Evolutionary conservation across 1,139 yeast species (phyloP), one percentile per base, ranked within the genome.

Genomic region (Yarrowia galli): DNA sequence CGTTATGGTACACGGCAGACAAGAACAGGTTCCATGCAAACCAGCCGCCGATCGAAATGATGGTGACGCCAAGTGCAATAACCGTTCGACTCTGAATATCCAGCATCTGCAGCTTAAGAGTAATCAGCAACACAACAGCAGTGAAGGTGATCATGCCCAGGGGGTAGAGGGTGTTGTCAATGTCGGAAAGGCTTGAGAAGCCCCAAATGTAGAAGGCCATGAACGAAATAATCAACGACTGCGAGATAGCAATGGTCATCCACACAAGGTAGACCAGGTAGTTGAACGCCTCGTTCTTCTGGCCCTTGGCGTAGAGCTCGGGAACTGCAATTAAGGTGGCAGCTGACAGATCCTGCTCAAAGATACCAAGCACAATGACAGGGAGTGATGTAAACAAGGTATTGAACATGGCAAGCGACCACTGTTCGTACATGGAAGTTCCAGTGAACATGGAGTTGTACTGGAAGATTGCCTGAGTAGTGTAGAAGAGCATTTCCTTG

Each of bases 361-460:
- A 89, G 86, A 93, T 91, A n/a, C 99, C 99, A 67, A 96, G 82
- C 74, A 97, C 91, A 61, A 95, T 77, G 1, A 95, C 99, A 0
- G 98, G 95, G 67, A 96, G 81, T 0, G 98, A 91, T 0, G 99
- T 95, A 79, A 96, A 96, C 71, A 96, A 82, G 0, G 99, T 95
- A 77, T 95, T 96, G 80, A 91, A 96, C 98, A 96, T 92, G 0
- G 98, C 91, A 71, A 95, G 82, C 0, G 98, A 93, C 98, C 98
- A 93, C 67, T 93, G 89, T 76, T 96, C 99, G 76, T 92, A 95
- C 73, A 93, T 79, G 0, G 98, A 92, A 0, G 97, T 88, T 2
- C 99, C 99, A 0, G 98, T 91, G 77, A 91, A 96, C 80, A 92
- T 81, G 0, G 97, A 89, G 75, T 89, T 87, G 69, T 97, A 81